Conservation (phyloP, 345 rosid species). For the Tarenaya hassleriana region DNA sequence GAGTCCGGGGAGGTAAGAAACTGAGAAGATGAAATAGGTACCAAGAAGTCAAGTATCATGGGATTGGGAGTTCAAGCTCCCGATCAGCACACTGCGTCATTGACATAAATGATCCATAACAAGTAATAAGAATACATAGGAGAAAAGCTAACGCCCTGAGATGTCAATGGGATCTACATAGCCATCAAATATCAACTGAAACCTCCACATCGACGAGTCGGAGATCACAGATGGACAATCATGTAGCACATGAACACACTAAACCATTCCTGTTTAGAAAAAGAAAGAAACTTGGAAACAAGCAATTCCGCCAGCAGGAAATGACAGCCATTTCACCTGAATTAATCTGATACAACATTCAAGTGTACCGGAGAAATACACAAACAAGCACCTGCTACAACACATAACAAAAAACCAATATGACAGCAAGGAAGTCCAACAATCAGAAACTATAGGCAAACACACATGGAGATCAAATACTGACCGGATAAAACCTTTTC, state of each 20-base stretch:
- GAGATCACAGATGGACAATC: conserved; percentile 15
- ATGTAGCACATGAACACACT: neutral
- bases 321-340: conserved; percentile 10
- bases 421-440: neutral
- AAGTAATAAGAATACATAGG: conserved; percentile 9
- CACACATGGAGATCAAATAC: conserved; percentile 12
- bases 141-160: conserved; percentile 3
- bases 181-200: conserved; percentile 12
- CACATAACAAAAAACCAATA: conserved; percentile 8
- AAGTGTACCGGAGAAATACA: neutral
- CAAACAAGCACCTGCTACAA: conserved; percentile 7
- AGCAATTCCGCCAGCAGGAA: neutral
- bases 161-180: neutral
- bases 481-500: conserved; percentile 5
- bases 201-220: neutral
- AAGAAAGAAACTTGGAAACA: neutral
- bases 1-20: neutral
- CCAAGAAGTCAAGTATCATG: conserved; percentile 1
- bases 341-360: conserved; percentile 17
- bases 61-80: neutral
- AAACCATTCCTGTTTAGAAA: neutral
- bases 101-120: neutral
- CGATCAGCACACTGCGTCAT: neutral
- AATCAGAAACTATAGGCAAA: conserved; percentile 7
- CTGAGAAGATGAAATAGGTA: neutral